Evolutionary conservation across 768 basidiomycete genomes (phyloP), one percentile per base, ranked within the genome.

Genomic region (Lactifluus pinguis): DNA sequence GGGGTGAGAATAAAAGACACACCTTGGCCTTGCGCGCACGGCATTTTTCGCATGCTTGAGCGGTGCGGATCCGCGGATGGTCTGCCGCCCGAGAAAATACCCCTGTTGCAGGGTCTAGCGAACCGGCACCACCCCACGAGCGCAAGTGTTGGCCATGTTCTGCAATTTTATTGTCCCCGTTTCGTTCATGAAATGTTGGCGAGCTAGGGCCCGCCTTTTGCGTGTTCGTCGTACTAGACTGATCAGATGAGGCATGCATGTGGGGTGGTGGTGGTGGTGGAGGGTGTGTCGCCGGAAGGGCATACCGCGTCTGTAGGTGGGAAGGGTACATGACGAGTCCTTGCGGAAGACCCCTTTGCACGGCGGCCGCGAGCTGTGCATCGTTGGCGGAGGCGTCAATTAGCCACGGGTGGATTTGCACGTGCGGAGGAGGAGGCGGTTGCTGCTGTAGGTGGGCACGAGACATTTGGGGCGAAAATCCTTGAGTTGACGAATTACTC

Each of bases 31-130:
- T 90, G 53, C 86, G 73, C 0, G 76, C 76, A 14, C 87, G 79
- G 69, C 87, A 89, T 68, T 85, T 85, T 67, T 88, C 83, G 71
- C 87, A 89, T 3, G 86, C 86, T 67, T 88, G 86, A 0, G 83
- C 82, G 0, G 87, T 89, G 53, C 87, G 79, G 34, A 86, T 72
- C 0, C 86, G 78, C 1, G 84, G 80, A 59, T 84, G 83, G 64
- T 86, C 84, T 0, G 82, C 78, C 0, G 82, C 79, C 15, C 77
- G 79, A 69, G 85, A 84, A 67, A 85, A 86, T 47, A 85, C 79
- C n/a, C 83, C 83, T 0, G 85, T 86, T 2, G 76, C 64, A 1
- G 82, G 82, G 69, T 87, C 83, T 41, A 87, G 75, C 0, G 83
- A 83, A 42, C 85, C 85, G 0, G 82, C 5, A 76, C 72, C 44